Percentiles rank a stretch among this genome's conserved stretches.
phyloP scores from a whole-genome alignment of 345 rosid species.

The Sonneratia alba region DNA sequence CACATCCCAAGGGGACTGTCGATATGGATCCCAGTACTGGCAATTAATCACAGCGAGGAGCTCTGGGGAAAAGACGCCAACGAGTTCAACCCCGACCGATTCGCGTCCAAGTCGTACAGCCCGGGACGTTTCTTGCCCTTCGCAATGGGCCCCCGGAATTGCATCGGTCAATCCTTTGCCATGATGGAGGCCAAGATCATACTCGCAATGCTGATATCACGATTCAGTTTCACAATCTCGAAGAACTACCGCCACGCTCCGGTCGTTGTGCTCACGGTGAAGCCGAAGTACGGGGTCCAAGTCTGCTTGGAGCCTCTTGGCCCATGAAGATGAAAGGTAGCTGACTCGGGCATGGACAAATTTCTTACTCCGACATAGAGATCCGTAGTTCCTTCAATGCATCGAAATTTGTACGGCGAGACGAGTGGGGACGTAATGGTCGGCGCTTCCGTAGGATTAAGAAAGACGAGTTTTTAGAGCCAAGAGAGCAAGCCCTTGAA shows the following conservation, averaged over 20 bases:
- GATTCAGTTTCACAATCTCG: slow-evolving; percentile 32
- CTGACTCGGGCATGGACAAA: too few species aligned
- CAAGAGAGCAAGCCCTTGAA: too few species aligned
- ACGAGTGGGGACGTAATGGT: too few species aligned
- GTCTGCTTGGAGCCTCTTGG: slow-evolving; percentile 9
- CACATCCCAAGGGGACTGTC: slow-evolving; percentile 80
- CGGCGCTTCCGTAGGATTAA: too few species aligned
- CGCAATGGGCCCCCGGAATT: slow-evolving; percentile 46
- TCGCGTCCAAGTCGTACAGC: slow-evolving; percentile 33
- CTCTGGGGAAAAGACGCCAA: slow-evolving; percentile 88
- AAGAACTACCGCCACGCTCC: slow-evolving; percentile 42
- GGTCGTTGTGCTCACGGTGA: slow-evolving; percentile 30
- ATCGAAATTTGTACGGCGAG: too few species aligned
- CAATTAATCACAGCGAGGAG: slow-evolving; percentile 77
- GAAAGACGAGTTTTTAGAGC: too few species aligned
- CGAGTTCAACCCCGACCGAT: slow-evolving; percentile 78
- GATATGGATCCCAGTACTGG: slow-evolving; percentile 89
- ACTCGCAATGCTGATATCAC: slow-evolving; percentile 30
- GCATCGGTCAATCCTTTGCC: slow-evolving; percentile 51
- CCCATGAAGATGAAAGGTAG: too few species aligned
- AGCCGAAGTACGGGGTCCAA: slow-evolving; percentile 44
- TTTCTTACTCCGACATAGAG: too few species aligned
- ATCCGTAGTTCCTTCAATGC: too few species aligned
- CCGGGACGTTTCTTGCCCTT: slow-evolving; percentile 44
- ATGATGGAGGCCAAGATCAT: slow-evolving; percentile 47